phyloP scores from a whole-genome alignment of 2,329 filamentous ascomycete species.

The Alternaria metachromatica region DNA sequence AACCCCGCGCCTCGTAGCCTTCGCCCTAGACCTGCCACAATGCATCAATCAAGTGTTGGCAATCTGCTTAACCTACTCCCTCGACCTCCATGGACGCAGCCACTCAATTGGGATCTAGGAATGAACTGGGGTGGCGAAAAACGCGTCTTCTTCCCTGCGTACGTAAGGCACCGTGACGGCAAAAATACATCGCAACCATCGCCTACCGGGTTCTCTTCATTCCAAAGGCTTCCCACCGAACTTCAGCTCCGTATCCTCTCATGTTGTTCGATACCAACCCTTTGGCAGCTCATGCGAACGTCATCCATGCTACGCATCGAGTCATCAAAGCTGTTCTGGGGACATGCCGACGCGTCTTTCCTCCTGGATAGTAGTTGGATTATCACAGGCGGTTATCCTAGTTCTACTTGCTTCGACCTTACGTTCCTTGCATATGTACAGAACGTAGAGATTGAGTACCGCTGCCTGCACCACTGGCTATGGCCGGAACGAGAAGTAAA shows the following conservation, averaged over 20 bases:
- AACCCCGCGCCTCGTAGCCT: neutral
- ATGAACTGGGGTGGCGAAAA: neutral
- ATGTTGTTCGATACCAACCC: constrained; percentile 17
- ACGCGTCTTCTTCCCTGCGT: neutral
- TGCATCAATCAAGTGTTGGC: neutral
- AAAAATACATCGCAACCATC: neutral
- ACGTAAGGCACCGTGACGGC: neutral
- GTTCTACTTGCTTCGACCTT: constrained; percentile 13
- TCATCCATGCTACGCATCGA: constrained; percentile 21
- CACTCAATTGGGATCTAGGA: neutral
- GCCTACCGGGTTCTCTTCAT: neutral
- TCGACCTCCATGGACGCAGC: neutral
- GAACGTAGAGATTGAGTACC: constrained; percentile 20
- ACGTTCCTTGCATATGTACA: constrained; percentile 17
- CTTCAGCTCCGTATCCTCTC: constrained; percentile 19
- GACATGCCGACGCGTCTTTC: constrained; percentile 11
- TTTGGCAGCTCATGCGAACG: constrained; percentile 23
- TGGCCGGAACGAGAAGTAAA: neutral
- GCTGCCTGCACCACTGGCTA: neutral
- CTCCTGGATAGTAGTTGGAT: constrained; percentile 16
- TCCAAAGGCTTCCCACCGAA: constrained; percentile 17
- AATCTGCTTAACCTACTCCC: neutral
- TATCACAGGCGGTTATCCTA: constrained; percentile 14
- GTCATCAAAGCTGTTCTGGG: constrained; percentile 27
- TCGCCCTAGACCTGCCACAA: neutral